Evolutionary conservation across 225 moss, liverwort and hornwort species (phyloP), one percentile per base, ranked within the genome.

Genomic region (Rhytidiadelphus loreus): DNA sequence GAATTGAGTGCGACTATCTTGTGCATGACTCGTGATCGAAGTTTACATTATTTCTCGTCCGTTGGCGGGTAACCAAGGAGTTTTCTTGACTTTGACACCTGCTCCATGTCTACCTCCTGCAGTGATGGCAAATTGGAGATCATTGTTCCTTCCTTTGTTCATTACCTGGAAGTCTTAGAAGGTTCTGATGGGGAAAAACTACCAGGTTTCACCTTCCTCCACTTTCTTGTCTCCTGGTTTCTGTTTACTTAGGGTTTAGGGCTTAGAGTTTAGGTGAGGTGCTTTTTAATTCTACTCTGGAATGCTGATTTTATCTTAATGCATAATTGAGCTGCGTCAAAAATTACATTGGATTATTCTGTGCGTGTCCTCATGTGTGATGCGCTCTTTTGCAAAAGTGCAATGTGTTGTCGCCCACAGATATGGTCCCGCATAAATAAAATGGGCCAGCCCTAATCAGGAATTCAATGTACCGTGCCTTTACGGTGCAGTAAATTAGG

Each of bases 71-170:
- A 68, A 28, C 37, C 43, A 29, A 78, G 63, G 57, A 84, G 7
- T 86, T 81, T 80, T 80, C 71, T 91, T 63, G 77, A 78, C 44
- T 77, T 55, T 92, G 86, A 89, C 84, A 83, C 73, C 65, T 87
- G 60, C 53, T 82, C 83, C 69, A 66, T 81, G 48, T 78, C 80
- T 59, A 55, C 69, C 75, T 55, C 58, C 69, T 92, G 87, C 93
- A 97, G 99, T 84, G 97, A 99, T 92, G 99, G 99, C 30, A 99
- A 96, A 90, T 88, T 97, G 88, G 99, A 99, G 91, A 93, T 99
- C 80, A 93, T 99, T 26, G 94, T 99, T 78, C 96, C 99, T 87
- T 96, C 99, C 64, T 99, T 99, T 91, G 99, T 99, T 66, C 99
- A 99, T 91, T 99, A 99, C 73, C 90, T 99, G 90, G 99, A 99